Evolutionary conservation across 148 eudicot species (phyloP), one percentile per base, ranked within the genome.

Genomic region (Vaccinium vitisidaea): DNA sequence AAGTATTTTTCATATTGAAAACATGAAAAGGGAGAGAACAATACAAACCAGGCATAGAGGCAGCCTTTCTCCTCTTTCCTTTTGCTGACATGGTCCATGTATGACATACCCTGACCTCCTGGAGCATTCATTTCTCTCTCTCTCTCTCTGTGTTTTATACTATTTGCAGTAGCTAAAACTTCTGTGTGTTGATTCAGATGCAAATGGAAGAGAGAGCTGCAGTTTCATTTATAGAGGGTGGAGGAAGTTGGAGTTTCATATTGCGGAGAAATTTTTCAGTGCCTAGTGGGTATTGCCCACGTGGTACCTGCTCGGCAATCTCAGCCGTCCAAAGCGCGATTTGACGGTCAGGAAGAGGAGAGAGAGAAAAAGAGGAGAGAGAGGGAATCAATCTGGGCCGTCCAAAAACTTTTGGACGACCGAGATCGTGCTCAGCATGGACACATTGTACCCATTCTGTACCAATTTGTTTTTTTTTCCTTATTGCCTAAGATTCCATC

Each of bases 11-110:
- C 36, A 32, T 3, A 4, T 3, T 13, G 1, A 71, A 36, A 32
- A 39, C 16, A 73, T 32, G 48, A 36, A 0, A 27, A 69, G 16
- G 39, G 4, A 69, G 16, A 79, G 32, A 83, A 3, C 78, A 11
- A 46, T n/a, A 83, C 88, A 83, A 19, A 92, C 94, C 93, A 88
- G 77, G 92, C 93, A 85, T 90, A 91, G 79, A 92, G 56, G 88
- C 91, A 91, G 80, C 92, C 94, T 89, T 87, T 91, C 58, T 91
- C 89, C 52, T 88, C 82, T 13, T 89, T 89, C 53, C 93, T 88
- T 13, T 83, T 83, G 80, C 86, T 83, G 87, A 92, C 77, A 71
- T 90, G 93, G 11, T 91, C 93, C 53, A 59, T 9, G 67, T 88
- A 91, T 2, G 89, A 84, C 79, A 83, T 80, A 13, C 65, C 69